Evolutionary conservation across 2,329 filamentous ascomycete species (phyloP), one percentile per base, ranked within the genome.

Genomic region (Fusarium neocosmosporiellum): DNA sequence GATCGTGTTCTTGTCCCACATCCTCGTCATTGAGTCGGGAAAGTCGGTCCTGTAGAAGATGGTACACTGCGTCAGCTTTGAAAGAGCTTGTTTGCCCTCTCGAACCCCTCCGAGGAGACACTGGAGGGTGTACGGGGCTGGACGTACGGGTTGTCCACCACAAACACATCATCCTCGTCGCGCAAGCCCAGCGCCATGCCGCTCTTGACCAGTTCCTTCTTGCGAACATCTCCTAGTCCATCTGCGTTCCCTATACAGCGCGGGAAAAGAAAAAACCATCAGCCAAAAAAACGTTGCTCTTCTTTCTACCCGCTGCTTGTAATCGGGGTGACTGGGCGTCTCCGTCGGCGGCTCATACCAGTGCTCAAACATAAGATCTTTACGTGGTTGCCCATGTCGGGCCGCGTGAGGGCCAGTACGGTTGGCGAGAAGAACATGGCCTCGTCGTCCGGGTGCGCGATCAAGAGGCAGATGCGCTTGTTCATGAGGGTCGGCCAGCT

Each of bases 401-500:
- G 94, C 16, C 89, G 87, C 20, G 95, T 96, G 66, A 99, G 88
- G n/a, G 93, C 91, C 76, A 97, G 88, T 16, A 98, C 87, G 1
- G 94, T 93, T 0, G 96, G 96, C 71, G 95, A 91, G 84, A 99
- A 99, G 87, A 99, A 99, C 96, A 99, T 99, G 82, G 96, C 96
- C 86, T 99, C 96, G 79, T 99, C 96, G 83, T 99, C 96, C 0
- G 96, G 96, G 84, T 99, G 96, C 24, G 96, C 96, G 78, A 99
- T 98, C 63, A 99, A 87, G 62, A 99, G 89, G 80, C 94, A 93
- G 79, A 99, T 94, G 78, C 94, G 91, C 87, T 97, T 97, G 85
- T 94, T 92, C 76, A 86, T 87, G 71, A 98, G 85, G 50, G 85
- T 88, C 5, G 94, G 93, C 75, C 94, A 89, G 34, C 87, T 83